Conservation (phyloP, 78 protist species). For the Speleostelium caveatum region DNA sequence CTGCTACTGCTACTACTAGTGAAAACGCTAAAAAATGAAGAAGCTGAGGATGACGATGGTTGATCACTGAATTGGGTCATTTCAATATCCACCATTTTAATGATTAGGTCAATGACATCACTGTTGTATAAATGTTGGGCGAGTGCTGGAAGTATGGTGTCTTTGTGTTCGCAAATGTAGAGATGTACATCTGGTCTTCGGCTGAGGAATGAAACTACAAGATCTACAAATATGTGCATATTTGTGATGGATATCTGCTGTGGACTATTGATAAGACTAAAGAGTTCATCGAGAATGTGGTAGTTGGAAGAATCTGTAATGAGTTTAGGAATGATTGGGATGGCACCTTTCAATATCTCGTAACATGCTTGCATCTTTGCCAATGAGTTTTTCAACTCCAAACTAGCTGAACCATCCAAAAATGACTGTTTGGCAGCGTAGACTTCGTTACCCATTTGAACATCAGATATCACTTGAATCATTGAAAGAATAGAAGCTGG, state of each 20-base stretch:
- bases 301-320: constrained; percentile 44
- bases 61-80: constrained; percentile 30
- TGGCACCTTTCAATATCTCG: constrained; percentile 61
- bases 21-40: constrained; percentile 22
- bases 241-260: constrained; percentile 50
- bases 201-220: constrained; percentile 6
- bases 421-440: constrained; percentile 1
- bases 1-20: neutral
- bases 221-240: constrained; percentile 40
- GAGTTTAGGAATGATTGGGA: constrained; percentile 4
- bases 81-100: constrained; percentile 67
- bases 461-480: constrained; percentile 25
- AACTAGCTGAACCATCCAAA: constrained; percentile 19
- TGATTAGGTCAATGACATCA: constrained; percentile 38
- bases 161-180: constrained; percentile 46
- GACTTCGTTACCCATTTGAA: constrained; percentile 6
- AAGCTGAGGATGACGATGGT: neutral
- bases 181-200: constrained; percentile 39
- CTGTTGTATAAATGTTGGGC: constrained; percentile 25
- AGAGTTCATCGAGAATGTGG: constrained; percentile 20
- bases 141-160: constrained; percentile 34
- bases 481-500: constrained; percentile 33
- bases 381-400: constrained; percentile 24
- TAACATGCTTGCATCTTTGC: constrained; percentile 43
- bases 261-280: constrained; percentile 28